A percentile compares a stretch with the other conserved stretches of the same genome.
phyloP scores from a whole-genome alignment of 805 yeast genomes.

The Kodamaea hsintzibuensis region DNA sequence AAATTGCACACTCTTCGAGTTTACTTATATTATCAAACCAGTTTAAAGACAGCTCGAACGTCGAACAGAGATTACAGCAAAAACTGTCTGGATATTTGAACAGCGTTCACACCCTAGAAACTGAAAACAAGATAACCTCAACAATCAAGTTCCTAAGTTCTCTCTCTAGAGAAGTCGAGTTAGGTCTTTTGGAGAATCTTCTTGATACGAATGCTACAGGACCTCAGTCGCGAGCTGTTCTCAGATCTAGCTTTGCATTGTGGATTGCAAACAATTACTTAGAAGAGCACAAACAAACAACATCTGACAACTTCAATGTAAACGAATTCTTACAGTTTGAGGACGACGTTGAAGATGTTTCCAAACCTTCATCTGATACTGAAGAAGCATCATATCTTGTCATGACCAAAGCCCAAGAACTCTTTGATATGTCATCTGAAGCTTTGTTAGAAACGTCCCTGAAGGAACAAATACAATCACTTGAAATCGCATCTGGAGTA shows the following conservation, averaged over 20 bases:
- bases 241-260: slow-evolving; percentile 19
- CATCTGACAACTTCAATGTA: slow-evolving; percentile 27
- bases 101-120: slow-evolving; percentile 15
- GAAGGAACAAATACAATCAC: slow-evolving; percentile 11
- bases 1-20: slow-evolving; percentile 14
- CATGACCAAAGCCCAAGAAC: slow-evolving; percentile 39
- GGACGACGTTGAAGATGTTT: slow-evolving; percentile 14
- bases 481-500: slow-evolving; percentile 34
- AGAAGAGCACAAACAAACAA: background rate
- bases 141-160: slow-evolving; percentile 8
- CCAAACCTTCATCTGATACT: slow-evolving; percentile 1
- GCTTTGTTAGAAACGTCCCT: slow-evolving; percentile 5
- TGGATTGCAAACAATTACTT: slow-evolving; percentile 34
- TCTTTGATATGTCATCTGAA: slow-evolving; percentile 37
- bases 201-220: slow-evolving; percentile 9
- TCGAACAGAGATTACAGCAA: slow-evolving; percentile 1
- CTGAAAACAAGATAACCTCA: slow-evolving; percentile 22
- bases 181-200: slow-evolving; percentile 16
- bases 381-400: slow-evolving; percentile 33
- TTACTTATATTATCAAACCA: slow-evolving; percentile 16
- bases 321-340: slow-evolving; percentile 21
- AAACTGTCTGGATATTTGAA: slow-evolving; percentile 14
- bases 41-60: slow-evolving; percentile 8
- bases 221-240: background rate
- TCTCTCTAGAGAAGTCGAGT: background rate